These are phyloP conservation scores for Kazachstania bromeliacearum DNA, from an alignment of 805 yeast genomes.

Conservation along the genomic window DNA sequence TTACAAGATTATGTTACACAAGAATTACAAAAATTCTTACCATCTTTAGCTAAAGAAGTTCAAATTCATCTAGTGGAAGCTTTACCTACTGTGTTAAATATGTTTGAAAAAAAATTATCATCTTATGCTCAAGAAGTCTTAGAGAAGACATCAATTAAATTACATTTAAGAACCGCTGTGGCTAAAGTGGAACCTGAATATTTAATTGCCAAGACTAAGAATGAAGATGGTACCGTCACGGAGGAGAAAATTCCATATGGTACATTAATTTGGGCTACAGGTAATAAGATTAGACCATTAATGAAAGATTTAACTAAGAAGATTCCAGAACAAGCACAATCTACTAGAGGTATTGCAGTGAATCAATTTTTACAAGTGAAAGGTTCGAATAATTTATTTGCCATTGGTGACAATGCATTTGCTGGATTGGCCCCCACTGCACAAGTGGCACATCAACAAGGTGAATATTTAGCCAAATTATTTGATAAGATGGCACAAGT, in stretches of 20 bases:
- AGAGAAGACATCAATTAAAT: constrained; percentile 50
- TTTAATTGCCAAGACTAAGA: constrained; percentile 64
- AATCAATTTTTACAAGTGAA: constrained; percentile 72
- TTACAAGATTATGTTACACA: constrained; percentile 89
- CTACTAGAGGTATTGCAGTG: constrained; percentile 80
- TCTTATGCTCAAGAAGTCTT: constrained; percentile 36
- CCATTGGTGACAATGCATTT: constrained; percentile 86
- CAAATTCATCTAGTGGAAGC: constrained; percentile 85
- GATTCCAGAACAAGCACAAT: constrained; percentile 69
- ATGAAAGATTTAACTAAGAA: constrained; percentile 56
- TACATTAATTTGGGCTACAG: constrained; percentile 93
- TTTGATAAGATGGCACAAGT: constrained; percentile 48
- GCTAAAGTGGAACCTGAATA: constrained; percentile 68
- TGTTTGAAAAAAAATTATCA: constrained; percentile 37
- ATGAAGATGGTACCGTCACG: constrained; percentile 60
- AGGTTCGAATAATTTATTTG: constrained; percentile 75
- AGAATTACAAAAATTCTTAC: constrained; percentile 80
- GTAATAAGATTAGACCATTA: constrained; percentile 78
- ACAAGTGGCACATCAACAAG: constrained; percentile 93
- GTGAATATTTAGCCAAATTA: constrained; percentile 63
- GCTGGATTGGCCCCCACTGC: constrained; percentile 93
- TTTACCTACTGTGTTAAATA: constrained; percentile 69
- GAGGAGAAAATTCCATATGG: constrained; percentile 69
- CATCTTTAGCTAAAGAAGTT: constrained; percentile 76
- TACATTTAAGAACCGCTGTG: constrained; percentile 81